Evolutionary conservation across 2,329 filamentous ascomycete species (phyloP), one percentile per base, ranked within the genome.

Genomic region (Bretziella fagacearum): DNA sequence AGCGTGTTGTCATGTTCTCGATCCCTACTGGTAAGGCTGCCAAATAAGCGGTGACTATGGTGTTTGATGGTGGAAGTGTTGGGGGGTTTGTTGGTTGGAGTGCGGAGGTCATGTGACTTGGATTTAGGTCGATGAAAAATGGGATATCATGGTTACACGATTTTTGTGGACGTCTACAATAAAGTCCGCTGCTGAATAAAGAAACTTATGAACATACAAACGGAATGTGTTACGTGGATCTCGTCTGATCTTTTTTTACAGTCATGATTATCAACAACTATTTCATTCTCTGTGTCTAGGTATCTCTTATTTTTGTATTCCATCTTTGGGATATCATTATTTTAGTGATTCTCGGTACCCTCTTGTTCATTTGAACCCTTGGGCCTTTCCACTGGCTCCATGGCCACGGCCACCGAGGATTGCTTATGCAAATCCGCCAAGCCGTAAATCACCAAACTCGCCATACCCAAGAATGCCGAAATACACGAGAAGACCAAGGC

Each of bases 401-500:
- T 25, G 11, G 33, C 13, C 18, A 43, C 20, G n/a, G 46, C 17
- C n/a, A 26, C 25, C 30, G 40, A 13, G 7, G 44, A 29, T 15
- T 36, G 13, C 22, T 44, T 44, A 4, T 36, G 39, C 10, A 48
- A 17, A 44, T 48, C 49, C 13, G 49, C 37, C 36, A 51, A 25
- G 6, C 46, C 49, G 17, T 51, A 51, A 18, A 51, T 37, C 4
- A 46, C 36, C 30, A 51, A 43, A 48, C 46, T 51, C n/a, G 36
- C 49, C 55, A 86, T 67, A 6, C 84, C 84, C 8, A 84, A 54
- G 42, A 86, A 65, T 2, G 81, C 84, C 13, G 70, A 71, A 4
- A 86, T 53, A 53, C 72, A 73, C 56, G 79, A 84, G 57, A 87
- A 84, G 2, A 79, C 77, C 53, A 91, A 62, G 6, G 84, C 84